Conservation (phyloP, 345 rosid species). For the Capsella bursapastoris region DNA sequence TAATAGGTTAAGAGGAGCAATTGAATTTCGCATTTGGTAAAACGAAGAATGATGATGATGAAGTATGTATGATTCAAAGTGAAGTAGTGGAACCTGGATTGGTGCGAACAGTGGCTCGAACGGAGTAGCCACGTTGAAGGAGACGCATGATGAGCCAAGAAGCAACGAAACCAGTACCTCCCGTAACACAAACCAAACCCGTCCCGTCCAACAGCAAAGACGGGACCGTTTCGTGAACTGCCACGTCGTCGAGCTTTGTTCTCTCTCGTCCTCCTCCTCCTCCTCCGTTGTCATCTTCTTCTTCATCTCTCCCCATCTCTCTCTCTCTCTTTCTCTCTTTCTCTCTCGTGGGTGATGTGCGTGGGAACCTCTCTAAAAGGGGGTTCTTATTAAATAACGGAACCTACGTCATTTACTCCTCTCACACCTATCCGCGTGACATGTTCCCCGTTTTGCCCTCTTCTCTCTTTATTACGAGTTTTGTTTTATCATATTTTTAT, state of each 20-base stretch:
- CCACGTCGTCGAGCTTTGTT: not conserved
- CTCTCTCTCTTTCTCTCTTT: slow-evolving; percentile 27
- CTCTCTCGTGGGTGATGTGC: slow-evolving; percentile 30
- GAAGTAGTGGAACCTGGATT: slow-evolving; percentile 41
- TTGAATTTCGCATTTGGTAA: not conserved
- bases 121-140: slow-evolving; percentile 57
- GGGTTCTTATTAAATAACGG: slow-evolving; percentile 48
- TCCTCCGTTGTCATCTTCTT: slow-evolving; percentile 31
- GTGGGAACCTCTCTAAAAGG: slow-evolving; percentile 40
- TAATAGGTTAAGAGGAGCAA: not conserved
- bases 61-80: not conserved
- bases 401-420: slow-evolving; percentile 49
- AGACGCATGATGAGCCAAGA: slow-evolving; percentile 67
- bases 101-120: slow-evolving; percentile 56
- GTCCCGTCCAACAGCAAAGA: slow-evolving; percentile 34
- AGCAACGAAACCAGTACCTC: slow-evolving; percentile 59
- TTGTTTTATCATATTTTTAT: slow-evolving; percentile 28
- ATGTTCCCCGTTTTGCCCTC: slow-evolving; percentile 53
- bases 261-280: slow-evolving; percentile 31
- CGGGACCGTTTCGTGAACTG: slow-evolving; percentile 34
- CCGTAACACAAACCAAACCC: slow-evolving; percentile 61
- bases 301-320: slow-evolving; percentile 36
- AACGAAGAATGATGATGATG: not conserved
- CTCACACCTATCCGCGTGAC: slow-evolving; percentile 49
- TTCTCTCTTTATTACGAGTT: slow-evolving; percentile 36